Percentiles rank a stretch among this genome's conserved stretches.
These are phyloP conservation scores for Trypethelium eluteriae DNA, from an alignment of 495 filamentous ascomycete species.

Conservation along the genomic window DNA sequence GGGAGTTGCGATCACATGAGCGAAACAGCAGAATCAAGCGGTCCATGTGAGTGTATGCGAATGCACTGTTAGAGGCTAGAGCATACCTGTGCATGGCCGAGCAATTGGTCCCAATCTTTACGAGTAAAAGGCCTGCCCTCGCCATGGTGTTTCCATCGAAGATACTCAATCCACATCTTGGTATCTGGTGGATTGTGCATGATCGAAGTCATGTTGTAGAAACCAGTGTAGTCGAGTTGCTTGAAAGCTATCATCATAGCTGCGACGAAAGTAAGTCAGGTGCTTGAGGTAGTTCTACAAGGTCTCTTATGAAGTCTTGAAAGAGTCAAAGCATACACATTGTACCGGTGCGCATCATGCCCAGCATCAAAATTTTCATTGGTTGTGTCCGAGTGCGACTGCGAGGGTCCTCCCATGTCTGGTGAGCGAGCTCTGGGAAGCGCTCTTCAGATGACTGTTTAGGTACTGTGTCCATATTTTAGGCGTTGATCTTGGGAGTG, in stretches of 20 bases:
- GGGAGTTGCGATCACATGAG: no score
- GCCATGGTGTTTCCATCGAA: conserved; percentile 18
- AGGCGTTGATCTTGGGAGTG: no score
- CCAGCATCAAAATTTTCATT: conserved; percentile 19
- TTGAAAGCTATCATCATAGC: conserved; percentile 5
- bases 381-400: conserved; percentile 13
- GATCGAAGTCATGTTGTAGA: conserved; percentile 26
- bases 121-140: conserved; percentile 17
- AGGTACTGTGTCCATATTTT: no score
- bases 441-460: background rate
- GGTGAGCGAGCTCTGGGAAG: background rate
- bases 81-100: conserved; percentile 17
- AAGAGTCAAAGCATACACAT: background rate
- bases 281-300: background rate
- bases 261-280: background rate
- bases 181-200: conserved; percentile 34
- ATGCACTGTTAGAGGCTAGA: background rate
- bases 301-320: background rate
- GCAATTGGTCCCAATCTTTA: conserved; percentile 19
- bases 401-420: conserved; percentile 13
- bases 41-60: background rate
- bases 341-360: conserved; percentile 12
- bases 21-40: background rate
- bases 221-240: conserved; percentile 1
- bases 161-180: conserved; percentile 34